A percentile compares a stretch with the other conserved stretches of the same genome.
These are phyloP conservation scores for Lichtheimia ramosa DNA, from an alignment of 371 early-diverging fungal species.

Conservation along the genomic window DNA sequence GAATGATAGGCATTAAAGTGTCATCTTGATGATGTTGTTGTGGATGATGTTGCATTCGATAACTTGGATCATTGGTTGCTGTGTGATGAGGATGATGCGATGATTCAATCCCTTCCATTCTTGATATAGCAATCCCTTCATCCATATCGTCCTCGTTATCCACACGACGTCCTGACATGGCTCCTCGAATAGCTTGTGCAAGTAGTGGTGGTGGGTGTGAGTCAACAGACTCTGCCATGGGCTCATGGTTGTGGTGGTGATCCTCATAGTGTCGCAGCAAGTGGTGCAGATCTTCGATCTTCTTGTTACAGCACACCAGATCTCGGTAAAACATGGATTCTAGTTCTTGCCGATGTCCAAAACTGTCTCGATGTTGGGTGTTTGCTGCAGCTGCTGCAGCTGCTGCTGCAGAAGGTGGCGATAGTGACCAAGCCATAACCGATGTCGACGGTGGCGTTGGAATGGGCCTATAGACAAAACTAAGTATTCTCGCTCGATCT, in stretches of 20 bases:
- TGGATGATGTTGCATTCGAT: background rate
- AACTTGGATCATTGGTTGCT: background rate
- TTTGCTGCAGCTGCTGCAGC: constrained; percentile 11
- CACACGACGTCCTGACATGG: background rate
- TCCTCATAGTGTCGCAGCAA: constrained; percentile 94
- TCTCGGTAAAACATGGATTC: constrained; percentile 89
- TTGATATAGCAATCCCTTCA: no score
- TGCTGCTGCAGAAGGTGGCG: constrained; percentile 5
- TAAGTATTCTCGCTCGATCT: no score
- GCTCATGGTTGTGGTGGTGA: constrained; percentile 40
- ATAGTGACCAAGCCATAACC: constrained; percentile 7
- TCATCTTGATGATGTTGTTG: background rate
- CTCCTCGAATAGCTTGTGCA: background rate
- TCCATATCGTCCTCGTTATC: no score
- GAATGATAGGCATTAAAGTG: background rate
- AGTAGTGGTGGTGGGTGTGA: background rate
- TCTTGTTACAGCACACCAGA: constrained; percentile 88
- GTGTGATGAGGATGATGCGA: background rate
- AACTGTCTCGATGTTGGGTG: constrained; percentile 67
- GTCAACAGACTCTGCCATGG: background rate
- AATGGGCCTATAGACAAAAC: background rate
- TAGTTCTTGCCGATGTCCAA: constrained; percentile 67
- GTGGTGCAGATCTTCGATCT: constrained; percentile 83
- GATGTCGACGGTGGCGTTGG: background rate
- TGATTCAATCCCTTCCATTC: background rate